Percentiles rank a stretch among this genome's conserved stretches.
Conservation (phyloP, 495 filamentous ascomycete species). For the Penicillium subrubescens region DNA sequence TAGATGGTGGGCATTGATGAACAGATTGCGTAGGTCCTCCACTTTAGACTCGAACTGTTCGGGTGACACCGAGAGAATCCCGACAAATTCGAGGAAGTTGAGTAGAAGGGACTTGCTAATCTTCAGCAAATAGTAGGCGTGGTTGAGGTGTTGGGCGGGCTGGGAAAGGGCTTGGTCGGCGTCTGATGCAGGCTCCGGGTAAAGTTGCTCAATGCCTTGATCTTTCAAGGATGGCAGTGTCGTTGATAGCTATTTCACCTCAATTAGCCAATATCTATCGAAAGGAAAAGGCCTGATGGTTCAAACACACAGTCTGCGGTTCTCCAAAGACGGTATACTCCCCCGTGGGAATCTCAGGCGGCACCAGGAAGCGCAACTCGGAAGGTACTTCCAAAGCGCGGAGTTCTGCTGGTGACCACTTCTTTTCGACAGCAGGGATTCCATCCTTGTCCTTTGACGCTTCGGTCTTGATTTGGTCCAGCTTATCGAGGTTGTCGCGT, state of each 20-base stretch:
- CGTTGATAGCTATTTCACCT: constrained; percentile 52
- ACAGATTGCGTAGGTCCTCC: constrained; percentile 71
- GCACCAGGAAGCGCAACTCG: constrained; percentile 78
- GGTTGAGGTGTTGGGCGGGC: constrained; percentile 55
- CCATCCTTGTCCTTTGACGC: constrained; percentile 44
- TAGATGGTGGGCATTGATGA: constrained; percentile 86
- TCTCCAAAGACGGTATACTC: constrained; percentile 77
- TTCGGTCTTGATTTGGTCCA: constrained; percentile 56
- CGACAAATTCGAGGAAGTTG: constrained; percentile 80
- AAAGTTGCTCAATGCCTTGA: constrained; percentile 70
- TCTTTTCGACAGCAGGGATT: constrained; percentile 30
- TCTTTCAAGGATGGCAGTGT: constrained; percentile 67
- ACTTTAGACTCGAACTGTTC: constrained; percentile 64
- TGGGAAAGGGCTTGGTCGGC: constrained; percentile 37
- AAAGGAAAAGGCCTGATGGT: neutral
- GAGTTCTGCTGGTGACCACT: constrained; percentile 48
- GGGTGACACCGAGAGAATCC: constrained; percentile 66
- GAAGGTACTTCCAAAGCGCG: constrained; percentile 64
- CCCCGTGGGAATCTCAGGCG: constrained; percentile 75
- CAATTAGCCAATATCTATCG: neutral
- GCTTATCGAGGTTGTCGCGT: constrained; percentile 67
- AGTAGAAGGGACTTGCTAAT: constrained; percentile 80
- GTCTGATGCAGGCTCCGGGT: constrained; percentile 51
- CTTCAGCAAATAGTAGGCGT: constrained; percentile 73
- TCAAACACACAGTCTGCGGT: constrained; percentile 55